phyloP scores from a whole-genome alignment of 1,284 basidiomycete species.

The Farysia itapuensis region DNA sequence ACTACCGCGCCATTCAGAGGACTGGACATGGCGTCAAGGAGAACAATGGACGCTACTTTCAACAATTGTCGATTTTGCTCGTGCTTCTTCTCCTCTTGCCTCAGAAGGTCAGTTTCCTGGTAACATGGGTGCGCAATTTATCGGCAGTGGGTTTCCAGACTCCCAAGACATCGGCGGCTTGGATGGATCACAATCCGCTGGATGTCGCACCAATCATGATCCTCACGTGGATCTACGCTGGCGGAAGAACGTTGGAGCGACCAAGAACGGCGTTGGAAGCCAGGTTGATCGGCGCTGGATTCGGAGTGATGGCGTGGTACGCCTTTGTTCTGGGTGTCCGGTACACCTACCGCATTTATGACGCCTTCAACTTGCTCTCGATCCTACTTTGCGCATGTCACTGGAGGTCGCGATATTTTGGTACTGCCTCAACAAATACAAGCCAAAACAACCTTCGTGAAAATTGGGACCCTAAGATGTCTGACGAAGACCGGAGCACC shows the following conservation, averaged over 20 bases:
- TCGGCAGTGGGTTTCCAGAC: constrained; percentile 57
- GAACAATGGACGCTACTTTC: constrained; percentile 63
- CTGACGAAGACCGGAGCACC: background rate
- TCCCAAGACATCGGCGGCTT: constrained; percentile 41
- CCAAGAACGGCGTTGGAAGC: constrained; percentile 10
- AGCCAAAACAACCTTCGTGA: too few relatives aligned
- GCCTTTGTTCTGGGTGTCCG: constrained; percentile 37
- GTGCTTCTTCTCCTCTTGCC: constrained; percentile 83
- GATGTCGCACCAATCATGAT: constrained; percentile 71
- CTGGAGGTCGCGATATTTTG: constrained; percentile 11
- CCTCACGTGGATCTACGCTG: constrained; percentile 59
- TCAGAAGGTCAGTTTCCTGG: constrained; percentile 74
- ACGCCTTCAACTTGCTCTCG: constrained; percentile 23
- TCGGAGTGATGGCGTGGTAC: constrained; percentile 18
- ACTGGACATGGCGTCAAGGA: background rate
- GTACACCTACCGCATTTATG: constrained; percentile 36
- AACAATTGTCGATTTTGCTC: constrained; percentile 66
- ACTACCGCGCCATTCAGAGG: background rate
- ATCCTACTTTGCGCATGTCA: constrained; percentile 15
- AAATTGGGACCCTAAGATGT: too few relatives aligned
- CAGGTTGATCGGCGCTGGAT: constrained; percentile 8
- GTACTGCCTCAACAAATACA: background rate
- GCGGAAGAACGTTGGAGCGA: constrained; percentile 28
- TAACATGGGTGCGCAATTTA: constrained; percentile 83
- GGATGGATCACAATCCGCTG: constrained; percentile 70